Base-by-base conservation (phyloP, 2,329 filamentous ascomycete species). In the Penicillium sp. region DNA sequence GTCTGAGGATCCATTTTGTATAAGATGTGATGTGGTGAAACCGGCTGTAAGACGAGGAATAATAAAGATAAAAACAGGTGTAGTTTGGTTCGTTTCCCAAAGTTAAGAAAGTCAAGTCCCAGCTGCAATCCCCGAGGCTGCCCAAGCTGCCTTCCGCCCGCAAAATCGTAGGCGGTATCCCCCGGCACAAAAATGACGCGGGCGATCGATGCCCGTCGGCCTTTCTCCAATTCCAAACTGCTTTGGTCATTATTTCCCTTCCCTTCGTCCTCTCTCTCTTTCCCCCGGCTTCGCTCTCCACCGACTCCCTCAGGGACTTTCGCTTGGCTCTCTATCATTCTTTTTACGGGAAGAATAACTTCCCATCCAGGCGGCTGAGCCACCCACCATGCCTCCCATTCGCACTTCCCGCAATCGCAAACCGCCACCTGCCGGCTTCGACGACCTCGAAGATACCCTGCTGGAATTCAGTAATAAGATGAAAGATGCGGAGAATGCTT, bases 401-500 rank as follows among this genome's bases (percentile, higher is more conserved):
- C 81, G 84, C 56, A 81, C 78, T 32, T 75, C 81, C 49, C 79
- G 79, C 67, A 83, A 79, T 65, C 82, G 82, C 67, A 86, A 86
- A 71, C 80, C 84, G 46, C 84, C 84, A 45, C 84, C 84, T 52
- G 82, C 83, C 34, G 84, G 84, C 69, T 87, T 87, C 74, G 83
- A 86, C 59, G 84, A 87, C 62, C 81, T 87, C 67, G 84, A 87
- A 75, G 84, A 87, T 69, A 87, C 84, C 3, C 78, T 87, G 8
- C 78, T 87, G 46, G 84, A 87, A 60, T 87, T 87, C 70, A 75
- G 77, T 65, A 86, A 86, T 72, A 85, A 85, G 69, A 85, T 87
- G 84, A 87, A 86, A 68, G 84, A 87, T 66, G 94, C 94, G 46
- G 91, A 97, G 70, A 96, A 95, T 74, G 88, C 91, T 41, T 87